A percentile compares a stretch with the other conserved stretches of the same genome.
These are phyloP conservation scores for Lentinula edodes DNA, from an alignment of 768 basidiomycete species.

Conservation along the genomic window DNA sequence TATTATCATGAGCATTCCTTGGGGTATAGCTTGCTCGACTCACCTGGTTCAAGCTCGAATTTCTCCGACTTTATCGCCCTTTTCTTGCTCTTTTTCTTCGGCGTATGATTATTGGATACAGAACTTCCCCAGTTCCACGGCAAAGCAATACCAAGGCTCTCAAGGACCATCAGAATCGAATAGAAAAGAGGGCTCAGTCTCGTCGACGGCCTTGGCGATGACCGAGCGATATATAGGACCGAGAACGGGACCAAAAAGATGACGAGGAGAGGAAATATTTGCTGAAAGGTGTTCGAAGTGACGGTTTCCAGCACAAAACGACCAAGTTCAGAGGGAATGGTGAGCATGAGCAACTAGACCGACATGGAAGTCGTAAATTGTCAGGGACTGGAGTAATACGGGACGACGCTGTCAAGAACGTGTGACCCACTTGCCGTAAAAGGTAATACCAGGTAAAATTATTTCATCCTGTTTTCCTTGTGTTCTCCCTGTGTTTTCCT, in stretches of 20 bases:
- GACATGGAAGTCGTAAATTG: constrained; percentile 4
- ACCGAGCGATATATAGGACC: constrained; percentile 15
- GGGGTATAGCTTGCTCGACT: not conserved
- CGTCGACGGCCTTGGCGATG: constrained; percentile 24
- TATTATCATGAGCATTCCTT: not conserved
- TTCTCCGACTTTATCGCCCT: constrained; percentile 2
- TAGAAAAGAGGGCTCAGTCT: constrained; percentile 21
- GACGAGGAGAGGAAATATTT: constrained; percentile 51
- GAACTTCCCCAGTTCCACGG: constrained; percentile 56
- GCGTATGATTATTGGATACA: constrained; percentile 5
- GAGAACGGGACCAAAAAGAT: constrained; percentile 34
- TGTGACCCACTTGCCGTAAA: not conserved
- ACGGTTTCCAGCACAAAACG: constrained; percentile 35
- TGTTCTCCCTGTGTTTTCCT: not conserved
- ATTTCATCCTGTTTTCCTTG: not conserved
- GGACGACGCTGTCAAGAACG: not conserved
- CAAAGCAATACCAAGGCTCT: constrained; percentile 45
- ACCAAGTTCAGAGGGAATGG: constrained; percentile 28
- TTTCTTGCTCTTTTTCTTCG: constrained; percentile 10
- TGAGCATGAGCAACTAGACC: constrained; percentile 2
- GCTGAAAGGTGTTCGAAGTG: constrained; percentile 39
- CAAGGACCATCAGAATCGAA: constrained; percentile 47
- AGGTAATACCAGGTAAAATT: not conserved
- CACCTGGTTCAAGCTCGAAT: constrained; percentile 1
- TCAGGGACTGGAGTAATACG: not conserved